A percentile compares a stretch with the other conserved stretches of the same genome.
phyloP scores from a whole-genome alignment of 805 yeast species.

The Barnettozyma sp. region DNA sequence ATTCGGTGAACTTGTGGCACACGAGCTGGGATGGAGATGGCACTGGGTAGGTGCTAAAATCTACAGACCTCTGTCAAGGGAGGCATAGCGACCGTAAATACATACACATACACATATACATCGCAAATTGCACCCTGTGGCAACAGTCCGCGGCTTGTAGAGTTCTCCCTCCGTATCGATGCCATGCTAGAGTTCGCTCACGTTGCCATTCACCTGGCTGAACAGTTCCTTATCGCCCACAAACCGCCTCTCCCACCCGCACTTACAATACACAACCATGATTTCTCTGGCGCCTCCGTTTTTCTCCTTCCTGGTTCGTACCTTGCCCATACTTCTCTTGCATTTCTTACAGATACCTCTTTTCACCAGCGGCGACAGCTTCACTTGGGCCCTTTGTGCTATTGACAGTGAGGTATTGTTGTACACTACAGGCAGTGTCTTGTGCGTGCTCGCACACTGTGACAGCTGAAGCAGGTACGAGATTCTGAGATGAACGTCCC shows the following conservation, averaged over 20 bases:
- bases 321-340: conserved; percentile 42
- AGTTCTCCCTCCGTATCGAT: too few relatives aligned
- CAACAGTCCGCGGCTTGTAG: too few relatives aligned
- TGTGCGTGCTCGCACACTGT: not conserved
- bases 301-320: conserved; percentile 36
- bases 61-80: too few relatives aligned
- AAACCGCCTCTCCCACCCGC: conserved; percentile 48
- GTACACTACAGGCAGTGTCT: not conserved
- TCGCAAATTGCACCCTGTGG: too few relatives aligned
- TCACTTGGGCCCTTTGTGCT: conserved; percentile 38
- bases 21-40: conserved; percentile 77
- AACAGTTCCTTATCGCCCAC: conserved; percentile 48
- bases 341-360: conserved; percentile 67
- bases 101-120: too few relatives aligned
- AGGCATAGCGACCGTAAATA: not conserved
- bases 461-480: conserved; percentile 8
- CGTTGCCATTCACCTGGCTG: conserved; percentile 30
- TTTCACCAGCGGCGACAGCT: conserved; percentile 49
- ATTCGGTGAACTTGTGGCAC: conserved; percentile 91
- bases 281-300: conserved; percentile 45
- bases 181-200: conserved; percentile 2
- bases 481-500: conserved; percentile 3
- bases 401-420: not conserved
- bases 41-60: conserved; percentile 72
- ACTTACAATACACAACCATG: conserved; percentile 43